phyloP scores from a whole-genome alignment of 139 green algal species.

The Volvox reticuliferus region DNA sequence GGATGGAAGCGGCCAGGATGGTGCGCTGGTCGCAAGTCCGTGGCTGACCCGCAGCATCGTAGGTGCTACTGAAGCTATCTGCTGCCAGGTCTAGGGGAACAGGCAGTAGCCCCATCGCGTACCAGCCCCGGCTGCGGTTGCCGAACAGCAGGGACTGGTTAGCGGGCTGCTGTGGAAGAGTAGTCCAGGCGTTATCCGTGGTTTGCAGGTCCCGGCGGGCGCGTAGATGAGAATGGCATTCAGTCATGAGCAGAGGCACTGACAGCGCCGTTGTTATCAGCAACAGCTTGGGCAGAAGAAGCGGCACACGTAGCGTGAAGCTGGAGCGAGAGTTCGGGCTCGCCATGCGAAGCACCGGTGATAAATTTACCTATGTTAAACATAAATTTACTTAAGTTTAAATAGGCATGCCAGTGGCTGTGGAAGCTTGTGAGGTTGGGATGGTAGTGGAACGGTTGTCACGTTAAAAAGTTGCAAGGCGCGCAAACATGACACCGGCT shows the following conservation, averaged over 20 bases:
- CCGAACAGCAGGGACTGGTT: conserved; percentile 22
- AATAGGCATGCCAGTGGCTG: too few relatives aligned
- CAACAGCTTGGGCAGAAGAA: neutral
- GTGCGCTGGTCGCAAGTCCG: neutral
- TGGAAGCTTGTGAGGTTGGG: too few relatives aligned
- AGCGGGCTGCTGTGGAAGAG: too few relatives aligned
- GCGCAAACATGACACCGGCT: too few relatives aligned
- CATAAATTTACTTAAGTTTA: too few relatives aligned
- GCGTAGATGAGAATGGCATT: neutral
- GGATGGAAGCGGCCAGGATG: neutral
- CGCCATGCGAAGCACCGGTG: too few relatives aligned
- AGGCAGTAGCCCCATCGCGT: conserved; percentile 6
- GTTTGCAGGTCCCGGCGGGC: neutral
- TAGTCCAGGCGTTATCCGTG: neutral
- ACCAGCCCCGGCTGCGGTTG: conserved; percentile 7
- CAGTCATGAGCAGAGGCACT: too few relatives aligned
- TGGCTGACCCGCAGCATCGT: neutral
- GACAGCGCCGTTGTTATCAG: neutral
- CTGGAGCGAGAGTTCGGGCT: too few relatives aligned
- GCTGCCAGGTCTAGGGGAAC: neutral
- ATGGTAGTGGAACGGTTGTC: too few relatives aligned
- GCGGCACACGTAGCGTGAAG: neutral
- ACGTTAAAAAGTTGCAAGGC: too few relatives aligned
- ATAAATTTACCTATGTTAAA: too few relatives aligned
- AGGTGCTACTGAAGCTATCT: neutral